A percentile compares a stretch with the other conserved stretches of the same genome.
These are phyloP conservation scores for Brettanomyces bruxellensis DNA, from an alignment of 805 yeast species.

Conservation along the genomic window DNA sequence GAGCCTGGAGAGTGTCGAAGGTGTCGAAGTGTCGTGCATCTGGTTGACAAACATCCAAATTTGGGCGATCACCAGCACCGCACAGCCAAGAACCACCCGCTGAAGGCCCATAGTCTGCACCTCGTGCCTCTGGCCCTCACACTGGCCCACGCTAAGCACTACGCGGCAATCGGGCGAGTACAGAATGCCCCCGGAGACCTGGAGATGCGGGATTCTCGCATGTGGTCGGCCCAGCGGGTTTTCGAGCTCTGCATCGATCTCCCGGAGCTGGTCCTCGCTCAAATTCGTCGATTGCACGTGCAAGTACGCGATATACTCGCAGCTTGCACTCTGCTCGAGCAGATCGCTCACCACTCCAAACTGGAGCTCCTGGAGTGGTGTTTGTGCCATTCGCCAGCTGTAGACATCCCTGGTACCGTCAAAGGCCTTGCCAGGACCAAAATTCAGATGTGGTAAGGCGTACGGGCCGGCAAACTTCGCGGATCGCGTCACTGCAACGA, in stretches of 20 bases:
- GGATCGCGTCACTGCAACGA: constrained; percentile 48
- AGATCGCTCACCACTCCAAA: constrained; percentile 27
- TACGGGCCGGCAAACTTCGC: constrained; percentile 57
- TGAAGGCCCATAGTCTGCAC: constrained; percentile 30
- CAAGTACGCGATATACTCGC: constrained; percentile 65
- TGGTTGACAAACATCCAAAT: constrained; percentile 54
- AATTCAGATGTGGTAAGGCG: constrained; percentile 50
- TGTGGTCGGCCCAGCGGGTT: constrained; percentile 78
- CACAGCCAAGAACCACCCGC: constrained; percentile 33
- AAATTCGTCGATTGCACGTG: constrained; percentile 59
- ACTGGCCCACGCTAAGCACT: constrained; percentile 29
- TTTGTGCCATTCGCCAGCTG: constrained; percentile 33
- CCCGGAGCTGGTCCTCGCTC: constrained; percentile 40
- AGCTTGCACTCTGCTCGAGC: constrained; percentile 30
- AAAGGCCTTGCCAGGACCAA: constrained; percentile 30
- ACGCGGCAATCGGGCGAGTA: constrained; percentile 90
- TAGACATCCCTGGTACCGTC: constrained; percentile 37
- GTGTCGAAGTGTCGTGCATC: constrained; percentile 64
- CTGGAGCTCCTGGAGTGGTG: constrained; percentile 31
- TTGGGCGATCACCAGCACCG: constrained; percentile 40
- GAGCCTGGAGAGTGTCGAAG: constrained; percentile 67
- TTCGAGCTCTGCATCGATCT: constrained; percentile 63
- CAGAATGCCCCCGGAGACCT: constrained; percentile 45
- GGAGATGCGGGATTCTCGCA: constrained; percentile 45
- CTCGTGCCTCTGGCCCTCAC: constrained; percentile 52